Evolutionary conservation across 805 yeast genomes (phyloP), one percentile per base, ranked within the genome.

Genomic region (Lipomyces starkeyi): DNA sequence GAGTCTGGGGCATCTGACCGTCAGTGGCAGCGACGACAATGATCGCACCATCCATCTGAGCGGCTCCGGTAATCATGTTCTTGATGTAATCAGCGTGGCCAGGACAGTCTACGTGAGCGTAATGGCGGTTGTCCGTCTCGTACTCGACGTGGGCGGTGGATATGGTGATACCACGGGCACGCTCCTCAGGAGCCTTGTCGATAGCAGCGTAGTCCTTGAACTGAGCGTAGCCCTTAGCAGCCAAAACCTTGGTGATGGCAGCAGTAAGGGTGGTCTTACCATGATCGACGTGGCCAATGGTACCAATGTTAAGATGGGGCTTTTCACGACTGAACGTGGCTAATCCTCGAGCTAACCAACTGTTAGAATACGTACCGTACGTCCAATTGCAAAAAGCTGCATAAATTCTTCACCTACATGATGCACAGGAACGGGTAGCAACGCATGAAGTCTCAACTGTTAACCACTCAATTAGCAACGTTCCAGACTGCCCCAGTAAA

Each of bases 1-100:
- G 91, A 75, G 99, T 95, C 85, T 95, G 99, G 79, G 98, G 98
- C 98, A 94, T 95, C 84, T 93, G 97, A 78, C 99, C 99, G 79
- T 95, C 99, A 67, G 97, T 85, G 72, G 99, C 99, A 78, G 98
- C 99, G 81, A 95, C 98, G 71, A 94, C 98, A 83, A 94, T 94
- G 76, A 94, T 93, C 74, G 98, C 98, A 86, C 98, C 98, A 82
- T 94, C 98, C 98, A 93, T 93, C 82, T 94, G 97, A 77, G 98
- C 97, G 77, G 98, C 98, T 89, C 98, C 98, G 74, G 97, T 92
- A 81, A 94, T 94, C 98, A 94, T 94, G 83, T 94, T 94, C 86
- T 94, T 94, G 83, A 94, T 94, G 83, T 93, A 94, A 86, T 94
- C 98, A 73, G 97, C 95, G 87, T 94, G 98, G 78, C 98, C 98